Evolutionary conservation across 1,139 yeast genomes (phyloP).

Genomic region (Geotrichum histeridarum): DNA sequence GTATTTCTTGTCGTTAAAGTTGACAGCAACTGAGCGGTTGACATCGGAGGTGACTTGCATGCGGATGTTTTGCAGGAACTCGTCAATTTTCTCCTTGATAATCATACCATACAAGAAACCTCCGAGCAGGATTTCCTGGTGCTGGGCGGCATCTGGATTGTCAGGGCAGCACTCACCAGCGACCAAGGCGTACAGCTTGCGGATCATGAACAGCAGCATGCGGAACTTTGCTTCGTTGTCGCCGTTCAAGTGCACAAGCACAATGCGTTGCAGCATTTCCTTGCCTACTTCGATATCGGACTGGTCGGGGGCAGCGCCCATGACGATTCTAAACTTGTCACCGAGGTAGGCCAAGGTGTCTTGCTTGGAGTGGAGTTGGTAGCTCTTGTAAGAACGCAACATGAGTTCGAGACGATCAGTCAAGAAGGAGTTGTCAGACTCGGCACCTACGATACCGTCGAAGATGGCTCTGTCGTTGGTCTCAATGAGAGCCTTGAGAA

Average conservation of each 20-base stretch:
- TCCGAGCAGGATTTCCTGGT: conserved; percentile 92
- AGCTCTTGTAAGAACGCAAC: conserved; percentile 78
- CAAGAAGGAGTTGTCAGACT: conserved; percentile 78
- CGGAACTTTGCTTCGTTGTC: conserved; percentile 74
- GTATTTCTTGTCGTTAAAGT: conserved; percentile 78
- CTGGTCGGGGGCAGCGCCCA: conserved; percentile 82
- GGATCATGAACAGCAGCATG: conserved; percentile 84
- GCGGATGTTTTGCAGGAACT: conserved; percentile 69
- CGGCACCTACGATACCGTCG: conserved; percentile 92
- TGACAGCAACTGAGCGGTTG: conserved; percentile 74
- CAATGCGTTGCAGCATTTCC: conserved; percentile 76
- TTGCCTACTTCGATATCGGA: conserved; percentile 88
- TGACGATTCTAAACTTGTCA: conserved; percentile 89
- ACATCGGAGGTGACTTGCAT: conserved; percentile 76
- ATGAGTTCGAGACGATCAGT: conserved; percentile 96
- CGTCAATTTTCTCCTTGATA: conserved; percentile 91
- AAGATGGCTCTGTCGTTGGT: conserved; percentile 92
- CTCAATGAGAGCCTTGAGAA: conserved; percentile 82
- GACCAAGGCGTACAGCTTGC: conserved; percentile 88
- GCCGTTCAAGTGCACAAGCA: conserved; percentile 67
- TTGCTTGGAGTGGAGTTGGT: conserved; percentile 70
- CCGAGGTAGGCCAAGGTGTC: conserved; percentile 92
- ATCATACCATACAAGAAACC: conserved; percentile 97
- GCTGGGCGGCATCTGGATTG: conserved; percentile 98
- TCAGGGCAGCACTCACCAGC: conserved; percentile 97